Conservation (phyloP, 2,329 filamentous ascomycete genomes). For the Cercospora sp. region DNA sequence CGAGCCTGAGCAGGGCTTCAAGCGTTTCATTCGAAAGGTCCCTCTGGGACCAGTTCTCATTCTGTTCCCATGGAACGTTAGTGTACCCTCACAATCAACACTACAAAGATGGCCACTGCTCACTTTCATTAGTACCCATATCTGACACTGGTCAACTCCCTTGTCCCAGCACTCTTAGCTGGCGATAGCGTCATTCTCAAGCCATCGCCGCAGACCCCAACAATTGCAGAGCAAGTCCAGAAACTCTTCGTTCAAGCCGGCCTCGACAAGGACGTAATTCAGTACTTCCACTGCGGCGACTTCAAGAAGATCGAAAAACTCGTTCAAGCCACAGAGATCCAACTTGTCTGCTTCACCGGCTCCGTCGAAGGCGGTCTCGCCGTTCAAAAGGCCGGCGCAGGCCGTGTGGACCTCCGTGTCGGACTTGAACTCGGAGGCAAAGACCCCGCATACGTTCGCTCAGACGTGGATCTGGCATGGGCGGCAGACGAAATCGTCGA, state of each 20-base stretch:
- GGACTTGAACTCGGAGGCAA: slow-evolving; percentile 92
- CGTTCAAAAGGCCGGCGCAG: slow-evolving; percentile 79
- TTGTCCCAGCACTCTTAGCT: slow-evolving; percentile 85
- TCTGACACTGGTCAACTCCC: slow-evolving; percentile 85
- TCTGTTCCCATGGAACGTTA: slow-evolving; percentile 94
- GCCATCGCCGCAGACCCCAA: slow-evolving; percentile 92
- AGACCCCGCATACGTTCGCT: slow-evolving; percentile 85
- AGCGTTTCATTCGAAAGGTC: slow-evolving; percentile 83
- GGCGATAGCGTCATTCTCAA: slow-evolving; percentile 93
- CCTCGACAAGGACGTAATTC: slow-evolving; percentile 77
- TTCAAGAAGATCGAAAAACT: slow-evolving; percentile 74
- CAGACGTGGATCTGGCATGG: slow-evolving; percentile 86
- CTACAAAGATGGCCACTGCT: slow-evolving; percentile 3
- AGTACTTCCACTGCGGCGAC: slow-evolving; percentile 89
- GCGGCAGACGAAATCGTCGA: slow-evolving; percentile 93
- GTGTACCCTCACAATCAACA: slow-evolving; percentile 41
- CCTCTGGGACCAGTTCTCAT: slow-evolving; percentile 85
- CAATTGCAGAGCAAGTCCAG: slow-evolving; percentile 79
- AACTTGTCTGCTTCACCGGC: slow-evolving; percentile 88
- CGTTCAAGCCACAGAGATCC: slow-evolving; percentile 72
- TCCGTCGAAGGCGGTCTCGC: slow-evolving; percentile 85
- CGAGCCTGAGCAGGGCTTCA: slow-evolving; percentile 83
- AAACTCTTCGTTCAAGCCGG: slow-evolving; percentile 77
- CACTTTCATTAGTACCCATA: slow-evolving; percentile 75
- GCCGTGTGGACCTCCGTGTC: slow-evolving; percentile 75